Conservation (phyloP, 2,329 filamentous ascomycete species). For the Aspergillus fructus region DNA sequence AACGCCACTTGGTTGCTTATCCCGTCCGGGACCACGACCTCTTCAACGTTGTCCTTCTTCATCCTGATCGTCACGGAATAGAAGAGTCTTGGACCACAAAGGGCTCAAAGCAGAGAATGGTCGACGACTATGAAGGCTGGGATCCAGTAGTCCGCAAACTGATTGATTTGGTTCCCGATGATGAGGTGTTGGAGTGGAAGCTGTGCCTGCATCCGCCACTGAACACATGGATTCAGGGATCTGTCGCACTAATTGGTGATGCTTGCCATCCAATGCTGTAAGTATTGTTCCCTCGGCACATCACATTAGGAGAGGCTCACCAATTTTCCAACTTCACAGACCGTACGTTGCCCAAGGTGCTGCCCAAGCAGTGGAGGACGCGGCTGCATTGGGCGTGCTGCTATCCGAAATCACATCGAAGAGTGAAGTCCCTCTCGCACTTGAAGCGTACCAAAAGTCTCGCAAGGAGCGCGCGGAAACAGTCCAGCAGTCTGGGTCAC, state of each 20-base stretch:
- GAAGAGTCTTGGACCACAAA: constrained; percentile 64
- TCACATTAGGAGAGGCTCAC: neutral
- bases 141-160: constrained; percentile 60
- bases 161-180: constrained; percentile 60
- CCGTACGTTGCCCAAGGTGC: constrained; percentile 46
- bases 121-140: constrained; percentile 62
- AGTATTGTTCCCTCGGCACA: constrained; percentile 4
- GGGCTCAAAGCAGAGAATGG: constrained; percentile 61
- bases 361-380: constrained; percentile 48
- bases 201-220: constrained; percentile 35
- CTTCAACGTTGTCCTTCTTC: constrained; percentile 64
- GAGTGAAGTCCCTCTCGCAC: constrained; percentile 33
- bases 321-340: neutral
- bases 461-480: constrained; percentile 41
- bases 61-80: constrained; percentile 62
- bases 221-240: constrained; percentile 34
- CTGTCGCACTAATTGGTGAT: constrained; percentile 43
- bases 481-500: constrained; percentile 37
- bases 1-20: constrained; percentile 76
- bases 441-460: constrained; percentile 38
- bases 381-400: constrained; percentile 34
- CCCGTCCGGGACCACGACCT: constrained; percentile 66
- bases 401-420: constrained; percentile 32
- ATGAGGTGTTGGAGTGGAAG: constrained; percentile 41
- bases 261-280: constrained; percentile 48